Percentiles rank a stretch among this genome's conserved stretches.
Conservation (phyloP, 768 basidiomycete genomes). For the Rhizopogon vulgaris region DNA sequence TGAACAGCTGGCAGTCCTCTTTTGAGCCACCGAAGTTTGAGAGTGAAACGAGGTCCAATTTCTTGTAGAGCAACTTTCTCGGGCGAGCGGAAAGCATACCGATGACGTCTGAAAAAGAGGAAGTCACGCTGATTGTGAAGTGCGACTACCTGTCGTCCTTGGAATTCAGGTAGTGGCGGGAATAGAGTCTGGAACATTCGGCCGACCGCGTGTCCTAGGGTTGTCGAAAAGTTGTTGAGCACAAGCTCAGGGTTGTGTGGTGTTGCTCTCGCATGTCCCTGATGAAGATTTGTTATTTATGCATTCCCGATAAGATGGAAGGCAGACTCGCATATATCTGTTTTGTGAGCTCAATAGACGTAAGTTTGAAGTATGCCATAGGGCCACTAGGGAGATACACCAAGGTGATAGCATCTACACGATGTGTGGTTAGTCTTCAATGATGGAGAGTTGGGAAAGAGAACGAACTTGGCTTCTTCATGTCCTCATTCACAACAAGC, state of each 20-base stretch:
- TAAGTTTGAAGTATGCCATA: conserved; percentile 91
- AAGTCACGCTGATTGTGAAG: conserved; percentile 98
- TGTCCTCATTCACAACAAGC: conserved; percentile 92
- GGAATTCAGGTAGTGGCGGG: conserved; percentile 91
- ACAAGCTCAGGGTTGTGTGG: conserved; percentile 94
- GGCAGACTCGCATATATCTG: conserved; percentile 67
- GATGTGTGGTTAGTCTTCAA: conserved; percentile 5
- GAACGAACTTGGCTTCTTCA: conserved; percentile 84
- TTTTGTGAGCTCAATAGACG: conserved; percentile 79
- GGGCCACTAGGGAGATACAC: conserved; percentile 89
- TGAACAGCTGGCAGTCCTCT: conserved; percentile 83
- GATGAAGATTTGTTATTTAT: conserved; percentile 5
- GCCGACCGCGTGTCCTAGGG: conserved; percentile 89
- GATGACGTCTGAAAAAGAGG: conserved; percentile 92
- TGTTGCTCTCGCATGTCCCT: conserved; percentile 92
- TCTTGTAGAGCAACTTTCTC: conserved; percentile 94
- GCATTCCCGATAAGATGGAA: neutral
- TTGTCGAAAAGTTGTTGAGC: conserved; percentile 89
- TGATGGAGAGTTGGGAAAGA: neutral
- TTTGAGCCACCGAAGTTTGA: conserved; percentile 85
- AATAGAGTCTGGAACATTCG: conserved; percentile 96
- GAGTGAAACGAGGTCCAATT: conserved; percentile 95
- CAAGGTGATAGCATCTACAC: conserved; percentile 84
- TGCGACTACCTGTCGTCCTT: conserved; percentile 95
- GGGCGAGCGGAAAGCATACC: conserved; percentile 90